A percentile compares a stretch with the other conserved stretches of the same genome.
phyloP scores from a whole-genome alignment of 2,329 filamentous ascomycete genomes.

The Aureobasidium vineae region DNA sequence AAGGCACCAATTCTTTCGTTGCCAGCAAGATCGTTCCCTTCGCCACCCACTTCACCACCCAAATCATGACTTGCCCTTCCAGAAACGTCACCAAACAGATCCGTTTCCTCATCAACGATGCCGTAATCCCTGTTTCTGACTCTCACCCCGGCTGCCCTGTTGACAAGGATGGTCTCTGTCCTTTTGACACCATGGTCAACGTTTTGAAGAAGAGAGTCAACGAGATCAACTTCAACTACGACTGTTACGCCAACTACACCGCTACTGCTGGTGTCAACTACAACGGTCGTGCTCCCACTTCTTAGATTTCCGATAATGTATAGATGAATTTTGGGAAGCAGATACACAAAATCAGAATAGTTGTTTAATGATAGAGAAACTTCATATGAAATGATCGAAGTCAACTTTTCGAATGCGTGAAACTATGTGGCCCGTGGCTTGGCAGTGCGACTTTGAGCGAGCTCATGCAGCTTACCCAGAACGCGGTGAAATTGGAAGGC shows the following conservation, averaged over 20 bases:
- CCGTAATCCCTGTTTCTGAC: slow-evolving; percentile 5
- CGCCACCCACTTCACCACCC: slow-evolving; percentile 24
- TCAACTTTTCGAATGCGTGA: not conserved
- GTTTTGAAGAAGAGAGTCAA: not conserved
- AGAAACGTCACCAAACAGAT: slow-evolving; percentile 21
- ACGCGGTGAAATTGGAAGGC: too few relatives aligned
- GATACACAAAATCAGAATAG: not conserved
- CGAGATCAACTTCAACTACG: slow-evolving; percentile 21
- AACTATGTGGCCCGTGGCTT: not conserved
- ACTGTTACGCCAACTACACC: slow-evolving; percentile 22
- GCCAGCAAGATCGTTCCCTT: slow-evolving; percentile 23
- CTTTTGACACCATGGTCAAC: slow-evolving; percentile 21
- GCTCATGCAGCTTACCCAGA: too few relatives aligned
- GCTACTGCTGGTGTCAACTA: slow-evolving; percentile 14
- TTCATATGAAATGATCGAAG: not conserved
- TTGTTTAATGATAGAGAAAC: not conserved
- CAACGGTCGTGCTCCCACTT: slow-evolving; percentile 17
- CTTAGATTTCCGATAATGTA: not conserved
- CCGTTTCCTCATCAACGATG: slow-evolving; percentile 24
- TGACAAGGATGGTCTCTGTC: slow-evolving; percentile 21
- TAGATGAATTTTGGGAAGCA: not conserved
- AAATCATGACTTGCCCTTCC: slow-evolving; percentile 22
- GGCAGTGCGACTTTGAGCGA: not conserved
- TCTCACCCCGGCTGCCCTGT: slow-evolving; percentile 19
- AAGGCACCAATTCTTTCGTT: slow-evolving; percentile 17